These are phyloP conservation scores for Samsoniella hepiali DNA, from an alignment of 2,329 filamentous ascomycete species.

Conservation along the genomic window DNA sequence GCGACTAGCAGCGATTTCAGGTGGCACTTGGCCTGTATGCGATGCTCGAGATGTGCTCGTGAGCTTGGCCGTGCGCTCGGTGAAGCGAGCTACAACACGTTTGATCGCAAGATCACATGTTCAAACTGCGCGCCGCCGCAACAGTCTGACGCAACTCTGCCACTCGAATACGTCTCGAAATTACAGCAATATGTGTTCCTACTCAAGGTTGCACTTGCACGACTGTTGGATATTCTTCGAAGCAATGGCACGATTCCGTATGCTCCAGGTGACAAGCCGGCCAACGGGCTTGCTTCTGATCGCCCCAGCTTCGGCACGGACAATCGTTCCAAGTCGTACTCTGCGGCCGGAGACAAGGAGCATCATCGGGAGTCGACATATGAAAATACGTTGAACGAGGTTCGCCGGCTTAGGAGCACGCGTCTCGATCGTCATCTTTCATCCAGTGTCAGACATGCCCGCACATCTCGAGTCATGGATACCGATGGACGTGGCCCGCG, in stretches of 20 bases:
- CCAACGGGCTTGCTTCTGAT: constrained; percentile 38
- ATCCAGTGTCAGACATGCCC: constrained; percentile 84
- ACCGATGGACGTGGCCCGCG: constrained; percentile 57
- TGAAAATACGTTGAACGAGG: constrained; percentile 94
- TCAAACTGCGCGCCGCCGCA: constrained; percentile 58
- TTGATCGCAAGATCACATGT: constrained; percentile 70
- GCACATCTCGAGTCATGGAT: constrained; percentile 90
- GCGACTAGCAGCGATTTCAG: constrained; percentile 69
- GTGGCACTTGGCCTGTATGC: constrained; percentile 82
- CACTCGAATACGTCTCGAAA: constrained; percentile 74
- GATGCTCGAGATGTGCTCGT: constrained; percentile 61
- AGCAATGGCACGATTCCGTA: constrained; percentile 77
- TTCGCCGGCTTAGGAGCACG: constrained; percentile 85
- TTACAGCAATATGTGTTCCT: constrained; percentile 94
- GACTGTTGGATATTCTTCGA: constrained; percentile 81
- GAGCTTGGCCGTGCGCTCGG: constrained; percentile 66
- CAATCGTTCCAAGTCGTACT: constrained; percentile 70
- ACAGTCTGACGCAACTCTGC: constrained; percentile 44
- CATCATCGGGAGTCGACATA: constrained; percentile 72
- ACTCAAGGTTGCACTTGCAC: constrained; percentile 83
- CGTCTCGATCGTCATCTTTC: constrained; percentile 92
- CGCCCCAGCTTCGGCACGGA: constrained; percentile 55
- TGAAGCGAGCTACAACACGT: constrained; percentile 69
- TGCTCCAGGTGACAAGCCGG: constrained; percentile 67
- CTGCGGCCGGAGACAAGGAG: constrained; percentile 52